Evolutionary conservation across 805 yeast genomes (phyloP), one percentile per base, ranked within the genome.

Genomic region (Cyberlindnera maclurae): DNA sequence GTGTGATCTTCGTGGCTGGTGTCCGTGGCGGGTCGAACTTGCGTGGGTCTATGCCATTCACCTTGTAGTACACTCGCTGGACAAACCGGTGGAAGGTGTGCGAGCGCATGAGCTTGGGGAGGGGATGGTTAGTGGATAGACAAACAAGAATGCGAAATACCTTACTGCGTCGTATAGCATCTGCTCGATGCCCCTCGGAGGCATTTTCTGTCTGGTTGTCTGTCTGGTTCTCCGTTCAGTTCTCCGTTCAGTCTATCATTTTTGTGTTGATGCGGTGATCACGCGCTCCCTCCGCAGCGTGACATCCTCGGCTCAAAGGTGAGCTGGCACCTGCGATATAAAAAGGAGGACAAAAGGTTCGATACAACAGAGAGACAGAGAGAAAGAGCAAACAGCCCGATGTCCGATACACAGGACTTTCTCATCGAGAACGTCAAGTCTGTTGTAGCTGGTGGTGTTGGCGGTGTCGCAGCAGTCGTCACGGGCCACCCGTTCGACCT

Each of bases 401-500:
- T 44, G 47, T 37, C 43, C 13, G 47, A 44, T 17, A 44, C 40
- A 18, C 41, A 41, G 27, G 58, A 54, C 36, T 38, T 52, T 4
- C 43, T 60, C 17, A 71, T 79, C 27, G 95, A 86, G 42, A 94
- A 90, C 65, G 66, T 82, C 50, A 87, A 89, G 57, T 86, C 96
- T 1, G 77, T 90, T 51, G 80, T 77, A 7, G 80, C 96, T 7
- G 98, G 98, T 31, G 98, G 97, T 16, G 83, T 90, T 42, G 97
- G 98, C 47, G 98, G 98, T 54, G 67, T 90, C 17, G 89, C 95
- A 61, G 96, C 97, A 2, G 97, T 90, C 12, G 54, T 88, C 22
- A 86, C 96, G 0, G 98, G 97, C 24, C 97, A 90, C 59, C 98
- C 98, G 1, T 90, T 90, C 58, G 98, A 93, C 59, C 72, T 90